Base-by-base conservation (phyloP, 2,329 filamentous ascomycete species). In the Penicillium polonicum region DNA sequence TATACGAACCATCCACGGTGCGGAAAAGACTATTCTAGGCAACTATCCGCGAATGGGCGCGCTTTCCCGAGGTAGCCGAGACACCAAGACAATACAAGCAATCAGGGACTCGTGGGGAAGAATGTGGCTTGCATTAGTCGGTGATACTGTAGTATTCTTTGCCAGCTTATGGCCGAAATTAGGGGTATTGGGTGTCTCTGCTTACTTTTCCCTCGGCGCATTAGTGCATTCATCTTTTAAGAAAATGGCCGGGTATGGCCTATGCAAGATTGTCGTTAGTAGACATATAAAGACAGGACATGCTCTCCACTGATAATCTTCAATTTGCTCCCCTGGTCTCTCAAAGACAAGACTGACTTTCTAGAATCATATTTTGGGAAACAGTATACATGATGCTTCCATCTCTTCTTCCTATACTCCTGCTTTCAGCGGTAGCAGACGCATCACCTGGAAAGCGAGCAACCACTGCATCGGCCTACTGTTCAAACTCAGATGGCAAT, bases 401-500 rank as follows among this genome's bases (percentile, higher is more conserved):
- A 4, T 46, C 23, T 21, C 17, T 45, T 45, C 31, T 53, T 38
- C 41, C 50, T 38, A 2, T 53, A 7, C n/a, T 53, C 23, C 31
- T 53, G 4, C 41, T 53, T 19, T 53, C 50, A 12, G 17, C n/a
- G 6, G 6, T 53, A 19, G 23, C 31, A 21, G 31, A 62, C 21
- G 64, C 61, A 3, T 41, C 54, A 4, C 44, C 29, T 7, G 55
- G 60, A 48, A 66, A 65, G 52, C 60, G 66, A 19, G 65, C 60
- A 2, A 43, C 44, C 1, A 58, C 59, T 6, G 61, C 68, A 15
- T 62, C 65, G n/a, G 67, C 69, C 43, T 67, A 68, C 56, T 61
- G 65, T 50, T 70, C 68, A 31, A 66, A 69, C 48, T 62, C 64
- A 6, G 61, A 60, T 7, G 67, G 67, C n/a, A 67, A 57, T 31